Base-by-base conservation (phyloP, 2,329 filamentous ascomycete genomes). In the Monosporascus cannonballus region DNA sequence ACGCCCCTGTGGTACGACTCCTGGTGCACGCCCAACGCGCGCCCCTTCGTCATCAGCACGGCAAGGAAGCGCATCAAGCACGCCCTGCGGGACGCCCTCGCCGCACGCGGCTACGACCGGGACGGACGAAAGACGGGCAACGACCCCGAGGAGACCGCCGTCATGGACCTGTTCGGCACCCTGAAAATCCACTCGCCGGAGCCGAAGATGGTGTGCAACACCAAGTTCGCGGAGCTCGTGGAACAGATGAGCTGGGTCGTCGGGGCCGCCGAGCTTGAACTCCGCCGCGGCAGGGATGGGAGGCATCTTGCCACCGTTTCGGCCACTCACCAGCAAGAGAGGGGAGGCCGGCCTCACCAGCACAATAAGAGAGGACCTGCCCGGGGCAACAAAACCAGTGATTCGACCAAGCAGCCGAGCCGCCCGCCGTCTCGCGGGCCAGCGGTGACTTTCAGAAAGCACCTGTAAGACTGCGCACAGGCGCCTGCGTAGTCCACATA, bases 11-110 rank as follows among this genome's bases (percentile, higher is more conserved):
- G 66, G 66, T 55, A 52, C 27, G 52, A 22, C 4, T 45, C 47
- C 22, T 47, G 41, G 36, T 36, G 11, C 39, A 20, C 25, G 34
- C 22, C 51, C 24, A 27, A 25, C 22, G 57, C 51, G 7, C 6
- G 18, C 9, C 48, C 54, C 7, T 60, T 63, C 42, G 56, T 63
- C 4, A 56, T 48, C 46, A 51, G 42, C 20, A 56, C 27, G 20
- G 64, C 60, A 11, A 24, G 42, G 17, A 60, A 47, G 47, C 63
- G 51, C 47, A 11, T 67, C 5, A 44, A 48, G n/a, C 58, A 61
- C 22, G 65, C 62, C 5, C 30, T 68, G 27, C 55, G 59, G 9
- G 59, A 64, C 38, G 64, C 65, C 20, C 56, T 68, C n/a, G 56
- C 46, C 7, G 55, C 45, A n/a, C 49, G 52, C 14, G 65, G 65